A percentile compares a stretch with the other conserved stretches of the same genome.
Evolutionary conservation across 805 yeast species (phyloP).

Genomic region (Ogataea pini): DNA sequence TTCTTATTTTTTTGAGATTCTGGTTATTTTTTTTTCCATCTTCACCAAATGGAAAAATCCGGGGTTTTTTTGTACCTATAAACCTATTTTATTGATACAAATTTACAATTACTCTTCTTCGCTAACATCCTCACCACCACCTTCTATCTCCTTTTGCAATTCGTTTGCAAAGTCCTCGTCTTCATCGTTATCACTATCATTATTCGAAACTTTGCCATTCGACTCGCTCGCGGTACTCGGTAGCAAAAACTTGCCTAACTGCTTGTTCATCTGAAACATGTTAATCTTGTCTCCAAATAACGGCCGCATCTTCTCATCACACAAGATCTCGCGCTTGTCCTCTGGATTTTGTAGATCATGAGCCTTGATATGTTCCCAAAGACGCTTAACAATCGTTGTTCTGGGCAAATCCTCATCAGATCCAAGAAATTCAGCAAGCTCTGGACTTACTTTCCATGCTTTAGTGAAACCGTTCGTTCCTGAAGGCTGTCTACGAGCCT

Average conservation of each 20-base stretch:
- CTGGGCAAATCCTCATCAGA: slow-evolving; percentile 48
- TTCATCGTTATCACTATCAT: slow-evolving; percentile 1
- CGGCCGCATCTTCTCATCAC: slow-evolving; percentile 57
- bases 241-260: slow-evolving; percentile 53
- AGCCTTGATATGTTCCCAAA: slow-evolving; percentile 72
- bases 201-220: slow-evolving; percentile 4
- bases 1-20: no score
- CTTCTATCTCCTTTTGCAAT: slow-evolving; percentile 4
- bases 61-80: not conserved
- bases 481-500: slow-evolving; percentile 32
- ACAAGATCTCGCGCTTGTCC: slow-evolving; percentile 63
- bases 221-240: slow-evolving; percentile 23
- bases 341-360: slow-evolving; percentile 64
- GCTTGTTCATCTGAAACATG: slow-evolving; percentile 60
- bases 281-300: slow-evolving; percentile 62
- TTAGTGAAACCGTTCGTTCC: slow-evolving; percentile 39
- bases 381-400: slow-evolving; percentile 65
- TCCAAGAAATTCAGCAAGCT: slow-evolving; percentile 52
- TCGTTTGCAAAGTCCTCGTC: slow-evolving; percentile 9
- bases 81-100: not conserved
- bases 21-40: no score
- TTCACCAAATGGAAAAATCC: no score
- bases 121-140: slow-evolving; percentile 8
- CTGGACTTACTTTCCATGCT: slow-evolving; percentile 50
- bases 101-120: slow-evolving; percentile 17